Conservation (phyloP, 1,139 yeast species). For the Nakaseomyces nivariensis region DNA sequence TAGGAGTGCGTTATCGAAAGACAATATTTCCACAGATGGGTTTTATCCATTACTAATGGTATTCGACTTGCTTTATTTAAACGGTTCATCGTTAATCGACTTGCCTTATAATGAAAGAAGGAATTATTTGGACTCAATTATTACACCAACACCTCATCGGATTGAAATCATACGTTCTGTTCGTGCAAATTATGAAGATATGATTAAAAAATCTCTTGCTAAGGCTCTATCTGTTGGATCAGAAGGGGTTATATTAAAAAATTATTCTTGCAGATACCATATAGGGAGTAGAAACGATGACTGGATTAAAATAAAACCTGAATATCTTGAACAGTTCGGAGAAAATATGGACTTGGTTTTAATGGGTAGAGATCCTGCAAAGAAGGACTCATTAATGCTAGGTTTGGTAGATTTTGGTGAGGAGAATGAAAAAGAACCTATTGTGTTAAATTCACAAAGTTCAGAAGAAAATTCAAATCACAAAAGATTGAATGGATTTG, state of each 20-base stretch:
- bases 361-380: constrained; percentile 67
- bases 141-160: constrained; percentile 38
- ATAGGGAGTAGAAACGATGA: constrained; percentile 49
- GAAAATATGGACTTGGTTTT: constrained; percentile 74
- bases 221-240: constrained; percentile 53
- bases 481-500: constrained; percentile 28
- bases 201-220: constrained; percentile 47
- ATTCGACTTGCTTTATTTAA: constrained; percentile 63
- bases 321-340: constrained; percentile 76
- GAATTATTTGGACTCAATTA: constrained; percentile 37
- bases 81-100: constrained; percentile 50
- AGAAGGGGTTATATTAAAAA: constrained; percentile 79
- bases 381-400: constrained; percentile 67
- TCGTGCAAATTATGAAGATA: constrained; percentile 38
- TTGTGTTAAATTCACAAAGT: background rate
- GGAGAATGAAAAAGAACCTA: constrained; percentile 7
- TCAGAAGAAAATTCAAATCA: background rate
- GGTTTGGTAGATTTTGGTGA: constrained; percentile 44
- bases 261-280: constrained; percentile 47
- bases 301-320: constrained; percentile 90
- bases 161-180: constrained; percentile 47
- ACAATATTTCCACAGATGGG: constrained; percentile 21
- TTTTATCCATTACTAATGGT: constrained; percentile 54
- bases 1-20: constrained; percentile 27
- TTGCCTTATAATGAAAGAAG: constrained; percentile 50